phyloP scores from a whole-genome alignment of 768 basidiomycete genomes.

The Cyclocybe aegerita region DNA sequence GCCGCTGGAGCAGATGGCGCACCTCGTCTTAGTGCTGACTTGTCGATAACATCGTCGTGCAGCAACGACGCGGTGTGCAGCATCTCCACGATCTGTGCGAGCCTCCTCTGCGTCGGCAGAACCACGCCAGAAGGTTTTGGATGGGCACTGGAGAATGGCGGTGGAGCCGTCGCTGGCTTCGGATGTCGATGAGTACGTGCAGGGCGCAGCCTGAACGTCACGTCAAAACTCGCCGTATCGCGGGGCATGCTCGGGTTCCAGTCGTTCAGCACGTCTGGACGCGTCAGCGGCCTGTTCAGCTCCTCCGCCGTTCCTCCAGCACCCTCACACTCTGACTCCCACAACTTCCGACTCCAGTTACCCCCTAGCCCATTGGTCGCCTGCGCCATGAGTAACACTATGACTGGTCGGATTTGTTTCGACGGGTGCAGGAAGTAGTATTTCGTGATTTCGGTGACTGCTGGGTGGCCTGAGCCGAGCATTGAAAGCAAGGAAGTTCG shows the following conservation, averaged over 20 bases:
- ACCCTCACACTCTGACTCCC: slow-evolving; percentile 45
- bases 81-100: slow-evolving; percentile 95
- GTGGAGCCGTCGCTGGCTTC: slow-evolving; percentile 28
- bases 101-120: slow-evolving; percentile 84
- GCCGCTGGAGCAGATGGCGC: slow-evolving; percentile 76
- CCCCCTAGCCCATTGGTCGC: slow-evolving; percentile 88
- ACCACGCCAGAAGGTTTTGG: slow-evolving; percentile 28
- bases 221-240: slow-evolving; percentile 55
- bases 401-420: slow-evolving; percentile 86
- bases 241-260: slow-evolving; percentile 80
- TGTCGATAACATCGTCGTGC: slow-evolving; percentile 95
- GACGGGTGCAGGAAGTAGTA: slow-evolving; percentile 92
- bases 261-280: slow-evolving; percentile 80
- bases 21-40: slow-evolving; percentile 73
- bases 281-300: slow-evolving; percentile 71
- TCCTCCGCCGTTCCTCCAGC: slow-evolving; percentile 51
- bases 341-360: slow-evolving; percentile 55
- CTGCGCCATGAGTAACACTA: slow-evolving; percentile 82
- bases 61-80: slow-evolving; percentile 95
- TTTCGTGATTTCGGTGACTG: slow-evolving; percentile 79
- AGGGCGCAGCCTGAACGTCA: slow-evolving; percentile 37
- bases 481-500: slow-evolving; percentile 69
- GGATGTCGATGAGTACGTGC: slow-evolving; percentile 21
- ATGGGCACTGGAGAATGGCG: slow-evolving; percentile 14
- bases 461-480: slow-evolving; percentile 81